Evolutionary conservation across 805 yeast genomes (phyloP).

Genomic region (Spathaspora boniae): DNA sequence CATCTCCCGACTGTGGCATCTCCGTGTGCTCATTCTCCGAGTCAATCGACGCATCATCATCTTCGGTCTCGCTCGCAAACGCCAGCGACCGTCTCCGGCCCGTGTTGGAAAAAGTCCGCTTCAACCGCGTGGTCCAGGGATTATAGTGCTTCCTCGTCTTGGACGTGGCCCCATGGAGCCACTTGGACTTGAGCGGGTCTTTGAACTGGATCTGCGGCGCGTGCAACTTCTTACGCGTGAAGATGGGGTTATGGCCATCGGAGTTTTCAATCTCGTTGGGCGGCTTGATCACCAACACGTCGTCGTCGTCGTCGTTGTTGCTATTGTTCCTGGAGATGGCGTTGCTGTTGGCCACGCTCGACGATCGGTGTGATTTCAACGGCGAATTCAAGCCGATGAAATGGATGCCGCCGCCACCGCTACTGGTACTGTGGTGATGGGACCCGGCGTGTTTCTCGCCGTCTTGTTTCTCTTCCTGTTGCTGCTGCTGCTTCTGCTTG

Average conservation of each 20-base stretch:
- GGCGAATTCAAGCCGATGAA: conserved; percentile 5
- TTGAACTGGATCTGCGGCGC: conserved; percentile 22
- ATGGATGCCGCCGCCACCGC: conserved; percentile 6
- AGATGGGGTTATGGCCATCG: conserved; percentile 31
- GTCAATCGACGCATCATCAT: conserved; percentile 16
- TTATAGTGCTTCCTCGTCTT: conserved; percentile 8
- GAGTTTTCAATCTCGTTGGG: conserved; percentile 66
- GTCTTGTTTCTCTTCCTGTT: conserved; percentile 14
- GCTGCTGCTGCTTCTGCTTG: conserved; percentile 40
- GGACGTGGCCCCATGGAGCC: conserved; percentile 5
- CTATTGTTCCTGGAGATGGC: not conserved
- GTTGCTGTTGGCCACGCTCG: not conserved
- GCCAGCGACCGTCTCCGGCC: conserved; percentile 5
- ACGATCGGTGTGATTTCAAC: conserved; percentile 1
- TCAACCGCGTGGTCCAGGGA: conserved; percentile 18
- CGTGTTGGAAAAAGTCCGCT: conserved; percentile 21
- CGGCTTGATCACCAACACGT: conserved; percentile 71
- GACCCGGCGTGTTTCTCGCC: too few species aligned
- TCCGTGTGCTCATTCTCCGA: conserved; percentile 15
- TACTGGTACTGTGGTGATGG: conserved; percentile 9
- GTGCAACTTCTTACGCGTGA: conserved; percentile 20
- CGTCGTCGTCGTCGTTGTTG: conserved; percentile 49
- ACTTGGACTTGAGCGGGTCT: conserved; percentile 9
- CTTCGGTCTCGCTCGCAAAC: conserved; percentile 7
- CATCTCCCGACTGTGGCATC: conserved; percentile 4